A percentile compares a stretch with the other conserved stretches of the same genome.
Conservation (phyloP, 192 early-diverging fungal genomes). For the Coemansia sp. region DNA sequence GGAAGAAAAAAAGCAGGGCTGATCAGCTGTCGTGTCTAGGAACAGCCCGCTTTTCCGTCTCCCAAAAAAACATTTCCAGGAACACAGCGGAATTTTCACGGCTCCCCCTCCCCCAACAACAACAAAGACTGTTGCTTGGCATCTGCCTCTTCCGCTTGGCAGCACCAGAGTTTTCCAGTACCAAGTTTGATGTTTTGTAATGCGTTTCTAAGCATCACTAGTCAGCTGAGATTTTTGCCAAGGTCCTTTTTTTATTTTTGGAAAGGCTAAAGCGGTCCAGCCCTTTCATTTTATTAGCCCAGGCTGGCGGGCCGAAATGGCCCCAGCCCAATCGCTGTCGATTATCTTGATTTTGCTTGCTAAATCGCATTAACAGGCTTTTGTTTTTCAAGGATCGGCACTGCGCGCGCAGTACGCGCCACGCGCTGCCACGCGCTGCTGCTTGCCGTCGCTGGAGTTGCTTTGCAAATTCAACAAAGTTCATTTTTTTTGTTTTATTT, state of each 20-base stretch:
- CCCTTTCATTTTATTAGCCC: not conserved
- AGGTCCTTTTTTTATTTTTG: not conserved
- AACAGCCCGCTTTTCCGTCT: not conserved
- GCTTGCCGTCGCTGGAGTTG: not conserved
- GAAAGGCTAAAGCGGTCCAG: not conserved
- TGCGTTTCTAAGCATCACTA: not conserved
- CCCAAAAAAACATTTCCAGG: not conserved
- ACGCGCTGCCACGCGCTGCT: not conserved
- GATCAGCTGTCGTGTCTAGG: conserved; percentile 3
- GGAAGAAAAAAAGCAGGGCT: conserved; percentile 10
- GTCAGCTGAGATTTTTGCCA: not conserved
- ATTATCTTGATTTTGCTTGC: not conserved
- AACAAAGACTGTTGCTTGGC: not conserved
- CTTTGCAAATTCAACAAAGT: not conserved
- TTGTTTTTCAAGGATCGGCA: not conserved
- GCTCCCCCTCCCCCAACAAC: not conserved
- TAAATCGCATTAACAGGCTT: conserved; percentile 6
- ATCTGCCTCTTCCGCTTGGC: not conserved
- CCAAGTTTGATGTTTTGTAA: not conserved
- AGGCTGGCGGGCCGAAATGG: not conserved
- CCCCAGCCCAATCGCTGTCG: not conserved
- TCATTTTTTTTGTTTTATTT: not conserved
- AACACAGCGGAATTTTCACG: conserved; percentile 6
- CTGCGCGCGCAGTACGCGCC: conserved; percentile 7
- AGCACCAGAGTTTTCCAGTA: not conserved